Evolutionary conservation across 1,139 yeast species (phyloP), one percentile per base, ranked within the genome.

Genomic region (Meyerozyma athensensis): DNA sequence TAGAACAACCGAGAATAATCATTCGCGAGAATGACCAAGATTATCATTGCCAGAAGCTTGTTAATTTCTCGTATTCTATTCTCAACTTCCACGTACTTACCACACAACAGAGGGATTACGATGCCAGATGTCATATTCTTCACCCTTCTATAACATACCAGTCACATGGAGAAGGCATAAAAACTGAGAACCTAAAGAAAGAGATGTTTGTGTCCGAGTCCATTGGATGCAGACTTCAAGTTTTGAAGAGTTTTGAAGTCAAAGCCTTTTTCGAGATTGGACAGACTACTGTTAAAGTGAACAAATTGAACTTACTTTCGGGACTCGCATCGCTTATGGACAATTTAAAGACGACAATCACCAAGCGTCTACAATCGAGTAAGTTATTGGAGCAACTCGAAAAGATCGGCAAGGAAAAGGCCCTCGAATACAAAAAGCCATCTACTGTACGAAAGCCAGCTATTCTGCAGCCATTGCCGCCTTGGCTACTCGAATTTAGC

Each of bases 1-100:
- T 70, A 34, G 73, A 66, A 41, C 75, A 69, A 44, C 77, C 78
- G 7, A 51, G 73, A 20, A 38, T 61, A 3, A 58, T 73, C 7
- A 45, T 72, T 2, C 49, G 73, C 20, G 61, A 61, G 36, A 49
- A 52, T 13, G 54, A 56, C 14, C 41, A 41, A 9, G 35, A 35
- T 13, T 45, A 46, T 2, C 46, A 58, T 4, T 47, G 56, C 14
- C 48, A 54, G 0, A 65, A 60, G 41, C 43, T 68, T 20, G 45
- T 70, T 30, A 59, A 61, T 39, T 57, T 63, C 35, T 61, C 70
- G 2, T 68, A 63, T 45, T 65, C 74, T 4, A 54, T 68, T 37
- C 49, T 69, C 36, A 61, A 65, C 41, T 52, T 71, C 37, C 70
- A 64, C 35, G 46, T 66, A 7, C 40, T 55, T 14, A 68, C 74